These are phyloP conservation scores for Mycena indigotica DNA, from an alignment of 768 basidiomycete species.

Conservation along the genomic window DNA sequence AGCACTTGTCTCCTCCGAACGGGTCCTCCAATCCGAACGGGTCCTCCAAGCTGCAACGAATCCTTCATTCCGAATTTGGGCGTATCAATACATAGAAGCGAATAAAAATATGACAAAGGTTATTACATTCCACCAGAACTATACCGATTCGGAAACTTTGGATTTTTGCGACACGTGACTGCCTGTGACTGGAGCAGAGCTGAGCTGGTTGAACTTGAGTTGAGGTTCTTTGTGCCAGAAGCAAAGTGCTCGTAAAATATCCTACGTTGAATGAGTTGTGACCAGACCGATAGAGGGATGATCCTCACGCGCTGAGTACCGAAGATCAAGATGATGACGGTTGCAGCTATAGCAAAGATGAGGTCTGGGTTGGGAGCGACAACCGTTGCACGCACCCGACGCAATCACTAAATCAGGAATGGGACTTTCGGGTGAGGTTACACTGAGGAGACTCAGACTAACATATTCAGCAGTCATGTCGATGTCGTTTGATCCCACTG, in stretches of 20 bases:
- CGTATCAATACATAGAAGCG: not conserved
- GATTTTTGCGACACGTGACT: slow-evolving; percentile 26
- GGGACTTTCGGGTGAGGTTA: slow-evolving; percentile 46
- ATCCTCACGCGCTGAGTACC: slow-evolving; percentile 43
- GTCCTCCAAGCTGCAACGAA: no score
- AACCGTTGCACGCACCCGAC: slow-evolving; percentile 37
- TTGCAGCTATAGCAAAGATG: slow-evolving; percentile 48
- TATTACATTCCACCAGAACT: no score
- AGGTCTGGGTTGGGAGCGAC: no score
- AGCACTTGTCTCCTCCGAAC: no score
- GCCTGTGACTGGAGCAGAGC: not conserved
- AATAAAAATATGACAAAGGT: not conserved
- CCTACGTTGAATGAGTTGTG: slow-evolving; percentile 25
- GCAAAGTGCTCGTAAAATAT: slow-evolving; percentile 37
- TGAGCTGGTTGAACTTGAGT: slow-evolving; percentile 1
- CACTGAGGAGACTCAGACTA: slow-evolving; percentile 49
- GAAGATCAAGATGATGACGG: slow-evolving; percentile 47
- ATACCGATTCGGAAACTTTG: no score
- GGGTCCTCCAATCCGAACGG: no score
- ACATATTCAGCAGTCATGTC: not conserved
- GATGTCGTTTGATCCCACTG: slow-evolving; percentile 3
- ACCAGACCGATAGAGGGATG: not conserved
- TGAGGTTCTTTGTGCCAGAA: slow-evolving; percentile 34
- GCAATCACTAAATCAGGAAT: slow-evolving; percentile 51
- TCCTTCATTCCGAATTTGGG: no score